Evolutionary conservation across 2,329 filamentous ascomycete species (phyloP).

Genomic region (Microdochium nivale): DNA sequence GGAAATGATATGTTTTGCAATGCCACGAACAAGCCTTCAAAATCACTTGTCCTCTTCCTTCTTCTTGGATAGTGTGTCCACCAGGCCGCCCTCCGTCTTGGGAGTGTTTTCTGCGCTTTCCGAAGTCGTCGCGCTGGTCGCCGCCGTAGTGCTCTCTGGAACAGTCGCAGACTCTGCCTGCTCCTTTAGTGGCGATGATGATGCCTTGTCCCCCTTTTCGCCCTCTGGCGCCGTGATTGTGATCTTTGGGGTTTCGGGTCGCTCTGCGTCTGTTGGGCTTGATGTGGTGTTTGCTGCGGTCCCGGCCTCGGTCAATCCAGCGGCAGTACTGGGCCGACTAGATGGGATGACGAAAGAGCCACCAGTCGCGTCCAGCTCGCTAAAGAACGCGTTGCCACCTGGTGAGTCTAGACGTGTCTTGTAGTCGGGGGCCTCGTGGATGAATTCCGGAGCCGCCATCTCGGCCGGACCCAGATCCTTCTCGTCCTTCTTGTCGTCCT

Average conservation of each 20-base stretch:
- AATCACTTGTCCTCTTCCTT: not conserved
- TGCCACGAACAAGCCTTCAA: not conserved
- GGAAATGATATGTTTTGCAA: not conserved
- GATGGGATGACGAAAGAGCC: constrained; percentile 1
- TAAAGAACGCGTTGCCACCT: not conserved
- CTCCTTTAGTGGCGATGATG: not conserved
- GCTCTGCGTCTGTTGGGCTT: not conserved
- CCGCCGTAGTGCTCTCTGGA: not conserved
- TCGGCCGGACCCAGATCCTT: not conserved
- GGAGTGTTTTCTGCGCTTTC: too few species aligned
- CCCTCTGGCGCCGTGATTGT: not conserved
- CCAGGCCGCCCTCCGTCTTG: not conserved
- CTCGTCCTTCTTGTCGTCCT: not conserved
- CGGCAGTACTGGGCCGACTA: not conserved
- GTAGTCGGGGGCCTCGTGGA: constrained; percentile 3
- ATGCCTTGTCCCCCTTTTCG: not conserved
- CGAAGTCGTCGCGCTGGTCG: not conserved
- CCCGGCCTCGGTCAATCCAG: not conserved
- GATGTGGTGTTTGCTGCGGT: not conserved
- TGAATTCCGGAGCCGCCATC: not conserved
- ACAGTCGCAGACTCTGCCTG: not conserved
- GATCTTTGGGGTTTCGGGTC: not conserved
- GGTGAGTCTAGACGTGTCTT: not conserved
- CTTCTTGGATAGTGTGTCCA: not conserved
- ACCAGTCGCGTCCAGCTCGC: constrained; percentile 3